phyloP scores from a whole-genome alignment of 2,329 filamentous ascomycete species.

The Sporothrix brunneoviolacea region DNA sequence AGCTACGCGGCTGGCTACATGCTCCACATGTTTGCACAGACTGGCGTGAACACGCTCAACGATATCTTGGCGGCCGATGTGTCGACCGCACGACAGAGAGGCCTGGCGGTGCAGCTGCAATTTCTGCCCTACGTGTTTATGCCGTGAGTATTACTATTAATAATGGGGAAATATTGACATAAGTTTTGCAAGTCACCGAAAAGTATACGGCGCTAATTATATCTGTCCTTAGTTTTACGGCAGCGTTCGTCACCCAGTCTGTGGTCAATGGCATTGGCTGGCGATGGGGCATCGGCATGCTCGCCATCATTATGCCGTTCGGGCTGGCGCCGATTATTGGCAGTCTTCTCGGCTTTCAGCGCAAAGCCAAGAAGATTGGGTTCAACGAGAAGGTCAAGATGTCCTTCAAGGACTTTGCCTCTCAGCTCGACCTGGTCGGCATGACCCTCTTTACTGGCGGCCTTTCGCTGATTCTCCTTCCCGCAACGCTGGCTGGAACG shows the following conservation, averaged over 20 bases:
- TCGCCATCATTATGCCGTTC: slow-evolving; percentile 48
- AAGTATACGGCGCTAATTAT: too few relatives aligned
- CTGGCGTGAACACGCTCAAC: slow-evolving; percentile 53
- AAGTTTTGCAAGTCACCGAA: too few relatives aligned
- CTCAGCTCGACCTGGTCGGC: slow-evolving; percentile 34
- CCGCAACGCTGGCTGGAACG: slow-evolving; percentile 38
- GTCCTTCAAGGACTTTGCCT: slow-evolving; percentile 29
- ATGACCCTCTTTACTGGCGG: slow-evolving; percentile 40
- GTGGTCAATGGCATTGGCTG: slow-evolving; percentile 34
- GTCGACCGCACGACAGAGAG: slow-evolving; percentile 46
- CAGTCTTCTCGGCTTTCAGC: slow-evolving; percentile 43
- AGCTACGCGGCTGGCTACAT: slow-evolving; percentile 47
- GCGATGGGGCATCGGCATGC: slow-evolving; percentile 53
- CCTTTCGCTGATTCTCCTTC: slow-evolving; percentile 41
- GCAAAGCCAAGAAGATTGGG: slow-evolving; percentile 39
- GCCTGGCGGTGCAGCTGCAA: slow-evolving; percentile 41
- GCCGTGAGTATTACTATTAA: slow-evolving; percentile 50
- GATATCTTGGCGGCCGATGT: slow-evolving; percentile 59
- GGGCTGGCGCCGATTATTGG: slow-evolving; percentile 42
- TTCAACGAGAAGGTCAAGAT: slow-evolving; percentile 25
- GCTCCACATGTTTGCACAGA: slow-evolving; percentile 53
- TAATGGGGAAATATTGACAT: too few relatives aligned
- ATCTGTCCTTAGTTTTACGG: too few relatives aligned
- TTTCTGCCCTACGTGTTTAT: slow-evolving; percentile 49
- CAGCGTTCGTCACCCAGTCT: slow-evolving; percentile 40